Evolutionary conservation across 1,139 yeast genomes (phyloP).

Genomic region (Saccharomyces uvarum): DNA sequence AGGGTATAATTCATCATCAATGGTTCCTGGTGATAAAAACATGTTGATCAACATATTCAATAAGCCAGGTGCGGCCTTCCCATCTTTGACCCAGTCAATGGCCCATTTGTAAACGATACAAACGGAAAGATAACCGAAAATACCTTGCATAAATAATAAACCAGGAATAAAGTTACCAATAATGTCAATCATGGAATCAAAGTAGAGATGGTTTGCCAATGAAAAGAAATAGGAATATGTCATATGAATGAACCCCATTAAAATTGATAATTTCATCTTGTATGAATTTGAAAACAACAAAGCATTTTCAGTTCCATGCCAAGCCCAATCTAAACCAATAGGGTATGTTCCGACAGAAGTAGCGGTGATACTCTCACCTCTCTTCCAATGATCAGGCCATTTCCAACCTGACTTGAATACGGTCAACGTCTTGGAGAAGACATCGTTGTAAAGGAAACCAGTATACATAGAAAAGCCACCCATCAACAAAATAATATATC

Average conservation of each 20-base stretch:
- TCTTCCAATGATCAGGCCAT: conserved; percentile 70
- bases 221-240: conserved; percentile 81
- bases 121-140: conserved; percentile 81
- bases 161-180: conserved; percentile 94
- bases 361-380: conserved; percentile 58
- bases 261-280: conserved; percentile 89
- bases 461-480: conserved; percentile 90
- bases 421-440: conserved; percentile 85
- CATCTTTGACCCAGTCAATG: conserved; percentile 77
- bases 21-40: conserved; percentile 88
- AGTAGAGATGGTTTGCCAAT: conserved; percentile 67
- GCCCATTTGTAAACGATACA: conserved; percentile 91
- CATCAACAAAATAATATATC: conserved; percentile 85
- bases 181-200: conserved; percentile 72
- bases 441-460: conserved; percentile 86
- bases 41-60: conserved; percentile 91
- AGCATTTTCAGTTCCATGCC: conserved; percentile 97
- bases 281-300: conserved; percentile 85
- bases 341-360: conserved; percentile 61
- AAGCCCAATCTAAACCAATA: conserved; percentile 84
- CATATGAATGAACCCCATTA: conserved; percentile 96
- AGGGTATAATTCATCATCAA: conserved; percentile 74
- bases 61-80: conserved; percentile 81
- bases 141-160: conserved; percentile 86
- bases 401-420: conserved; percentile 83